phyloP scores from a whole-genome alignment of 768 basidiomycete species.

The Daedalea quercina region DNA sequence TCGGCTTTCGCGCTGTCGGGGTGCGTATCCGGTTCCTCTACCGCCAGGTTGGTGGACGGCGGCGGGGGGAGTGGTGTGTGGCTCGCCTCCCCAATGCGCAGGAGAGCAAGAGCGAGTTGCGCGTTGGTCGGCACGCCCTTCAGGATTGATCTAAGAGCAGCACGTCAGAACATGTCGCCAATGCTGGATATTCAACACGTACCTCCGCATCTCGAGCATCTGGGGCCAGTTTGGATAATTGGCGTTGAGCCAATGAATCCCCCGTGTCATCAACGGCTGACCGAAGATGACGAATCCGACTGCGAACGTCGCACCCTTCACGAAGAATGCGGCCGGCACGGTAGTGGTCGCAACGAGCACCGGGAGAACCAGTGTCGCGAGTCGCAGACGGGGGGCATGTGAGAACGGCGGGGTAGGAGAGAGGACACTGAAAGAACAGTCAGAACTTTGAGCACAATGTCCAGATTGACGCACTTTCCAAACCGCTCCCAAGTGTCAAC shows the following conservation, averaged over 20 bases:
- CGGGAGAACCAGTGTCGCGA: constrained; percentile 26
- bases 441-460: neutral
- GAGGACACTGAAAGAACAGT: constrained; percentile 22
- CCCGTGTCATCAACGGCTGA: constrained; percentile 28
- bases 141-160: constrained; percentile 29
- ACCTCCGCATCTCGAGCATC: constrained; percentile 31
- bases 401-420: constrained; percentile 32
- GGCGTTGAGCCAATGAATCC: constrained; percentile 24
- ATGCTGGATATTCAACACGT: constrained; percentile 6
- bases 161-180: neutral
- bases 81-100: constrained; percentile 32
- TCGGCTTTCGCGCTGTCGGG: constrained; percentile 11
- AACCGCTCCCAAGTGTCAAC: constrained; percentile 36
- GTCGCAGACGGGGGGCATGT: constrained; percentile 20
- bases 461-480: constrained; percentile 20
- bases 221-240: constrained; percentile 31
- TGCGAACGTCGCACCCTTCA: constrained; percentile 23
- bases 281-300: constrained; percentile 35
- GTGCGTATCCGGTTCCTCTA: constrained; percentile 6
- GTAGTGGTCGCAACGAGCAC: constrained; percentile 24
- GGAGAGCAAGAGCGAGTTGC: constrained; percentile 34
- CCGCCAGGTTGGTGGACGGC: constrained; percentile 9
- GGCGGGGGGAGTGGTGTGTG: constrained; percentile 35
- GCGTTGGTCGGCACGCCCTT: constrained; percentile 37
- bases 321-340: constrained; percentile 23